phyloP scores from a whole-genome alignment of 345 rosid genomes.

The Arabis hirsuta region DNA sequence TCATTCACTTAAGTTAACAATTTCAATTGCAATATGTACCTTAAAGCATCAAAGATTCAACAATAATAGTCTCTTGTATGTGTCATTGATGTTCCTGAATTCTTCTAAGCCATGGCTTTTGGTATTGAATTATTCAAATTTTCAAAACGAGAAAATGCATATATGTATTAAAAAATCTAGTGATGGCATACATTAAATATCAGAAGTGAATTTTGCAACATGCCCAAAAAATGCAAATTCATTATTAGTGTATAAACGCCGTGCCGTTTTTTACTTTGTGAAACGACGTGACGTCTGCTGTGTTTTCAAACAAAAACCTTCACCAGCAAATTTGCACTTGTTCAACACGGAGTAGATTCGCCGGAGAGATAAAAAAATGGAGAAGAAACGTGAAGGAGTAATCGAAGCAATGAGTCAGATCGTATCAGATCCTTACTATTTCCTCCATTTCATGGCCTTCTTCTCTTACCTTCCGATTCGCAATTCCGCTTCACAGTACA shows the following conservation, averaged over 20 bases:
- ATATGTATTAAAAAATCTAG: not conserved
- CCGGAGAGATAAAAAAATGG: conserved; percentile 31
- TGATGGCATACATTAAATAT: not conserved
- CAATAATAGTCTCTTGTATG: conserved; percentile 4
- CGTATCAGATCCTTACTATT: conserved; percentile 73
- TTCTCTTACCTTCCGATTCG: conserved; percentile 79
- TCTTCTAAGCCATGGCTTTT: not conserved
- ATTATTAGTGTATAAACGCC: not conserved
- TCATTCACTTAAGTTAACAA: conserved; percentile 6
- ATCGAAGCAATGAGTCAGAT: conserved; percentile 54
- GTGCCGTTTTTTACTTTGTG: conserved; percentile 16
- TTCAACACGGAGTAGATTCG: conserved; percentile 2
- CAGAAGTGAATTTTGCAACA: not conserved
- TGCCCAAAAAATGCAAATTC: too few relatives aligned
- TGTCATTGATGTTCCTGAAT: conserved; percentile 3
- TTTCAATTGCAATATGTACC: not conserved
- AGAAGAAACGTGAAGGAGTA: conserved; percentile 38
- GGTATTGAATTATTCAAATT: not conserved
- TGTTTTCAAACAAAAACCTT: conserved; percentile 14
- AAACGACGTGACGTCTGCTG: conserved; percentile 36
- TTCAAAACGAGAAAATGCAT: not conserved
- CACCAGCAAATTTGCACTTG: not conserved
- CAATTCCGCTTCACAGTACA: conserved; percentile 55
- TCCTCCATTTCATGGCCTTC: conserved; percentile 71
- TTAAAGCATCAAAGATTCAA: conserved; percentile 22